Evolutionary conservation across 371 early-diverging fungal species (phyloP), one percentile per base, ranked within the genome.

Genomic region (Synchytrium microbalum): DNA sequence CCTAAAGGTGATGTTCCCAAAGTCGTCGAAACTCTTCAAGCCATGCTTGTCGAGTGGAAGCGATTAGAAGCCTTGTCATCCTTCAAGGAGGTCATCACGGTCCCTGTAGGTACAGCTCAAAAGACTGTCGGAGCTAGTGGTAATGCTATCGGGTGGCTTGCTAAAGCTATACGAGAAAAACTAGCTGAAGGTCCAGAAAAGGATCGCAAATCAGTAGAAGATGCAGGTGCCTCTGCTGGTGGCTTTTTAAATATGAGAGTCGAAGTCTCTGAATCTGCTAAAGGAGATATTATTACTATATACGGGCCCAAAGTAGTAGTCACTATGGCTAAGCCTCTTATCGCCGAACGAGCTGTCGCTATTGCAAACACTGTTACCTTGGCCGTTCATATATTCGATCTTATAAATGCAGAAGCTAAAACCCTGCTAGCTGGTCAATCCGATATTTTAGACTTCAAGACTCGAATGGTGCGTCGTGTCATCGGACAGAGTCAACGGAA

Each of bases 401-500:
- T 52, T 23, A 60, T 77, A 28, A 68, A 70, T 5, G 54, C 52
- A 2, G 69, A 61, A 5, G 71, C 76, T 1, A 54, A 60, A 46
- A 60, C 58, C 13, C 60, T 71, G 19, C 25, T 73, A 46, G 23
- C 28, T 1, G 66, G 74, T 59, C 32, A 61, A 8, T 69, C 67
- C 26, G 61, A 53, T 3, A 58, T 57, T 32, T 32, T 57, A 28
- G 80, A 79, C 13, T 57, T 75, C 52, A 68, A 63, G 61, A 74
- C 80, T 51, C 71, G 77, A 26, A 82, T 85, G 60, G 81, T 90
- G 32, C 84, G 92, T 5, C 88, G 90, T 54, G 77, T 96, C 32
- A 91, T 95, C 69, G 97, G 97, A 55, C 91, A 91, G 72, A 86
- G 86, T 24, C 92, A 92, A 65, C 80, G 85, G 68, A 83, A 85